Conservation (phyloP, 495 filamentous ascomycete species). For the Hypoxylon rickii region DNA sequence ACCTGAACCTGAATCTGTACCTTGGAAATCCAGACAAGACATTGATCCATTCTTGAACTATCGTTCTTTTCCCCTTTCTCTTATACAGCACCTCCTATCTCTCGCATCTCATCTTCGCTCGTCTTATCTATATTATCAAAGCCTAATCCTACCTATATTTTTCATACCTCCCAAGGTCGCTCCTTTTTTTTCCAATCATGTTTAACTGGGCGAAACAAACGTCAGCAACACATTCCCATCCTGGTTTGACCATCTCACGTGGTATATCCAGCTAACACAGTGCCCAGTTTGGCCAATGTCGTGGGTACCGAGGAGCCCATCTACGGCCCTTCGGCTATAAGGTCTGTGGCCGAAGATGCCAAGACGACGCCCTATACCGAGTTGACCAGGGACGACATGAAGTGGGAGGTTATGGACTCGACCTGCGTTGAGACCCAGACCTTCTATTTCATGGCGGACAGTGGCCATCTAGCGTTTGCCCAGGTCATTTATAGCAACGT, state of each 20-base stretch:
- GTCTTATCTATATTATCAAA: conserved; percentile 27
- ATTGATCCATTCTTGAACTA: too few species aligned
- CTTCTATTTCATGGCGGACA: conserved; percentile 86
- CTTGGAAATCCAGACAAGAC: too few species aligned
- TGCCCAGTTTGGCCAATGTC: conserved; percentile 78
- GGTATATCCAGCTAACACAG: conserved; percentile 19
- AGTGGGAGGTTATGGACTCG: conserved; percentile 78
- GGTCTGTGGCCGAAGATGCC: conserved; percentile 79
- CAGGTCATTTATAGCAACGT: conserved; percentile 99
- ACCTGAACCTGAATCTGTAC: too few species aligned
- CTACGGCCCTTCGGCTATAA: conserved; percentile 90
- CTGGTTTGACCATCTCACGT: conserved; percentile 1
- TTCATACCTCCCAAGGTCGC: conserved; percentile 14
- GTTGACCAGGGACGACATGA: conserved; percentile 73
- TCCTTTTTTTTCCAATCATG: conserved; percentile 39
- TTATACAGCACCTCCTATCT: conserved; percentile 5
- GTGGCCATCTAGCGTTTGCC: conserved; percentile 73
- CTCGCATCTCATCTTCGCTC: conserved; percentile 11
- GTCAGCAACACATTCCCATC: conserved; percentile 40
- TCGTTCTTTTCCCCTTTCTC: conserved; percentile 23
- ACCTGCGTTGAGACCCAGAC: conserved; percentile 96
- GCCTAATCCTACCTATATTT: conserved; percentile 9
- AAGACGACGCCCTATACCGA: conserved; percentile 80
- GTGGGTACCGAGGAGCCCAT: conserved; percentile 95
- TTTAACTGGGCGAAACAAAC: conserved; percentile 57